Percentiles rank a stretch among this genome's conserved stretches.
Evolutionary conservation across 768 basidiomycete genomes (phyloP).

Genomic region (Hericium rajendrae): DNA sequence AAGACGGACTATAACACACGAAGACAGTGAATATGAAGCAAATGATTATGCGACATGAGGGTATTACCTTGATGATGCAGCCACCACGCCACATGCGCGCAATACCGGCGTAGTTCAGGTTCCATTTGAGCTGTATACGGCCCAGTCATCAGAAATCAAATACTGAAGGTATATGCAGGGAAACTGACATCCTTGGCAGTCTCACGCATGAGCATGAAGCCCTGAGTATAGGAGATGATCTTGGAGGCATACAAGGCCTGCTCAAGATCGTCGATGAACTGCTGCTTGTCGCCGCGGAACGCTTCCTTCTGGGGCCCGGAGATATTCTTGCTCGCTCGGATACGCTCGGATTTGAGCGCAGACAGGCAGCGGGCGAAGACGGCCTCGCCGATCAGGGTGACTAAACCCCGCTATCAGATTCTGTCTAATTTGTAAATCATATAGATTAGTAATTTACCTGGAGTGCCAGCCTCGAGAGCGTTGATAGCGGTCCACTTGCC

Average conservation of each 20-base stretch:
- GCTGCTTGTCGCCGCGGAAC: slow-evolving; percentile 96
- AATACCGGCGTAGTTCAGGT: slow-evolving; percentile 95
- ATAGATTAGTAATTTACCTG: slow-evolving; percentile 40
- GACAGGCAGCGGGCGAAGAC: slow-evolving; percentile 99
- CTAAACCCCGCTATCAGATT: slow-evolving; percentile 29
- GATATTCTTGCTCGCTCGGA: slow-evolving; percentile 84
- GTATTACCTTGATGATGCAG: slow-evolving; percentile 88
- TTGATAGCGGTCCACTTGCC: slow-evolving; percentile 99
- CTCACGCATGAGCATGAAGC: slow-evolving; percentile 99
- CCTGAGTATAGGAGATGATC: slow-evolving; percentile 99
- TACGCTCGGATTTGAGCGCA: slow-evolving; percentile 92
- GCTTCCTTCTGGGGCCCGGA: slow-evolving; percentile 84
- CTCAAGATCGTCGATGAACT: slow-evolving; percentile 98
- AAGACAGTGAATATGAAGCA: slow-evolving; percentile 20
- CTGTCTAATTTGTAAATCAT: slow-evolving; percentile 3
- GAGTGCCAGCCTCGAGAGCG: slow-evolving; percentile 86
- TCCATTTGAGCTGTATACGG: slow-evolving; percentile 51
- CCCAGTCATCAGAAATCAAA: slow-evolving; percentile 17
- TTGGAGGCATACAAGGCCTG: slow-evolving; percentile 99
- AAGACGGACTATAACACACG: slow-evolving; percentile 49
- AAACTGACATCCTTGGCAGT: slow-evolving; percentile 69
- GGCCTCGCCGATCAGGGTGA: slow-evolving; percentile 98
- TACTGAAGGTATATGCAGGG: background rate
- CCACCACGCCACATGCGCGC: slow-evolving; percentile 99
- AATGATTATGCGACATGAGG: background rate